phyloP scores from a whole-genome alignment of 129 eudicot species.

The Smallanthus sonchifolius region DNA sequence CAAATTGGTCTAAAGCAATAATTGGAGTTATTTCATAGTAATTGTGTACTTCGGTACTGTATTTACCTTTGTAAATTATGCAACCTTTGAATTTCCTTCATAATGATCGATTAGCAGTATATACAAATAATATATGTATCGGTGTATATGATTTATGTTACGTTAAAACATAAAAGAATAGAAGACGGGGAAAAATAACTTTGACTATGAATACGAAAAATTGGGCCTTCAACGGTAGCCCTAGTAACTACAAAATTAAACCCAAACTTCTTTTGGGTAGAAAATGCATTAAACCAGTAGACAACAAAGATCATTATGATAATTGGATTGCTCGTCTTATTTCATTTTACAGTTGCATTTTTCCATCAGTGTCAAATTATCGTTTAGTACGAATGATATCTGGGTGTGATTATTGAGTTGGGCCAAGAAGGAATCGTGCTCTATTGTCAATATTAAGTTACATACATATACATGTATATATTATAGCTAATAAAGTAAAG shows the following conservation, averaged over 20 bases:
- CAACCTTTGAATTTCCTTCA: neutral
- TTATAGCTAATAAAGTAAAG: constrained; percentile 4
- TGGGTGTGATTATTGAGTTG: neutral
- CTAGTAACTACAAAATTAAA: constrained; percentile 12
- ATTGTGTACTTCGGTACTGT: neutral
- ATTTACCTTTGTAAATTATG: neutral
- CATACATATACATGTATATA: neutral
- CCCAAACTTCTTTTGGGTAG: neutral
- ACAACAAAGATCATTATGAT: neutral
- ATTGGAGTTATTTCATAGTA: neutral
- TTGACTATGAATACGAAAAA: neutral
- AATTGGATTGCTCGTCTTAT: neutral
- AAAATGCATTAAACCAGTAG: neutral
- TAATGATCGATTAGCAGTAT: neutral
- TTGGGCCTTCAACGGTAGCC: neutral
- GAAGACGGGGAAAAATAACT: neutral
- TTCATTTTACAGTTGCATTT: neutral
- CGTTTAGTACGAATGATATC: neutral
- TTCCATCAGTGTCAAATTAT: neutral
- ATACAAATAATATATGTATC: neutral
- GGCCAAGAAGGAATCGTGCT: neutral
- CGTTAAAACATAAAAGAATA: neutral
- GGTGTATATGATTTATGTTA: neutral
- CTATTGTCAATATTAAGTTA: neutral
- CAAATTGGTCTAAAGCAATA: neutral